phyloP scores from a whole-genome alignment of 257 asterid genomes.

The Gynochthodes officinalis region DNA sequence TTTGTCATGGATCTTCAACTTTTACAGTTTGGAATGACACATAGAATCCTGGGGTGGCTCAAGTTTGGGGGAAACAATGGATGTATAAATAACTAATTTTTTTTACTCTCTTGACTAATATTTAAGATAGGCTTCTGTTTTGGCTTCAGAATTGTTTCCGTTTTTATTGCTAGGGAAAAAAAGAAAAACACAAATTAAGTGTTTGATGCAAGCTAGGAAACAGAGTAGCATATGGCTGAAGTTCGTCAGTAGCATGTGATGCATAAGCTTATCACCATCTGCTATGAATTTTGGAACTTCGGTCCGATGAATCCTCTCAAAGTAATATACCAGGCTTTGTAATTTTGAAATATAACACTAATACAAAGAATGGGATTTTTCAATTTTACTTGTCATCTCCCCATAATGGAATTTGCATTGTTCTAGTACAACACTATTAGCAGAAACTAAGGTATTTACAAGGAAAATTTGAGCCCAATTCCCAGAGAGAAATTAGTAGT shows the following conservation, averaged over 20 bases:
- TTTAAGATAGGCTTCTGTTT: slow-evolving; percentile 25
- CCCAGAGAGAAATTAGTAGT: no score
- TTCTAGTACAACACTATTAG: no score
- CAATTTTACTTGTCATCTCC: neutral
- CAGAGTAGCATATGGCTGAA: slow-evolving; percentile 30
- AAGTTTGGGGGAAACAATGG: neutral
- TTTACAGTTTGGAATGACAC: slow-evolving; percentile 68
- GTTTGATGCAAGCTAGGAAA: slow-evolving; percentile 15
- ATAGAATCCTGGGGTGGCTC: slow-evolving; percentile 7
- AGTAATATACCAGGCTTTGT: slow-evolving; percentile 45
- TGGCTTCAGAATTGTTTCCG: neutral
- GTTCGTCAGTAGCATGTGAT: slow-evolving; percentile 59
- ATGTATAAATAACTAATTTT: slow-evolving; percentile 41
- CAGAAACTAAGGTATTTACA: no score
- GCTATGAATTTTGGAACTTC: slow-evolving; percentile 81
- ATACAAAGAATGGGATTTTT: slow-evolving; percentile 38
- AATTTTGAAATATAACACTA: slow-evolving; percentile 29
- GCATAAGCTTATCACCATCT: slow-evolving; percentile 13
- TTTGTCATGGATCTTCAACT: slow-evolving; percentile 43
- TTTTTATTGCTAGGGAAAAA: no score
- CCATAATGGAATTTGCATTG: no score
- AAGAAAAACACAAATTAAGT: slow-evolving; percentile 11
- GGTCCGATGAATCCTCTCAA: slow-evolving; percentile 40
- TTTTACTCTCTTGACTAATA: slow-evolving; percentile 8
- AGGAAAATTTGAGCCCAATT: no score